Base-by-base conservation (phyloP, 371 early-diverging fungal genomes). In the Lichtheimia hyalospora region DNA sequence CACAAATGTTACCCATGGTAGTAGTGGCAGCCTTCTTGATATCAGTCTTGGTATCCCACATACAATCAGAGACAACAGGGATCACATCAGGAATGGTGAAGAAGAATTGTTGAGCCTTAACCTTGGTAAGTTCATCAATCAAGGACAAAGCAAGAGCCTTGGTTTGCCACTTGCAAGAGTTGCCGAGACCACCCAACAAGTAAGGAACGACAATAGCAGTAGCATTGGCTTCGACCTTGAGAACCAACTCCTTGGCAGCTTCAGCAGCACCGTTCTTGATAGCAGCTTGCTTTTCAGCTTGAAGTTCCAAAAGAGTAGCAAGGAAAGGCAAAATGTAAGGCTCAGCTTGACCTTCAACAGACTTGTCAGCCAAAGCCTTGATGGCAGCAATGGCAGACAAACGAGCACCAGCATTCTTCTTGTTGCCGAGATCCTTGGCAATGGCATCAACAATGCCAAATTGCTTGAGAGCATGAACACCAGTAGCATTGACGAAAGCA, bases 121-220 rank as follows among this genome's bases (percentile, higher is more conserved):
- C 67, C 61, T 81, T 74, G 58, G 84, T 80, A 13, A 90, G 62
- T 48, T 76, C 72, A 5, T 69, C 76, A 49, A 91, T 57, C 25
- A 86, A 54, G 24, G 84, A 68, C 56, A 90, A 63, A 43, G 88
- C 75, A 27, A 81, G 87, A 27, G 84, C 82, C 74, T 88, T 86
- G 57, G 89, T 85, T 70, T 90, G 91, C 91, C 91, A 91, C 71
- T 91, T 90, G 61, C 83, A 84, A 48, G 85, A 81, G 70, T 87
- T 82, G 57, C 67, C 74, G 60, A 87, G 79, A 61, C 74, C 79
- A 21, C 84, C 83, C 42, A 80, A 76, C 24, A 90, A 71, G 49
- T 73, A 58, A 15, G 89, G 89, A 16, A 89, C 68, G n/a, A 87
- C 61, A 48, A 76, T 66, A 18, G 71, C 68, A 43, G 84, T 77